These are phyloP conservation scores for Micromonas commoda DNA, from an alignment of 139 green algal genomes.

Conservation along the genomic window DNA sequence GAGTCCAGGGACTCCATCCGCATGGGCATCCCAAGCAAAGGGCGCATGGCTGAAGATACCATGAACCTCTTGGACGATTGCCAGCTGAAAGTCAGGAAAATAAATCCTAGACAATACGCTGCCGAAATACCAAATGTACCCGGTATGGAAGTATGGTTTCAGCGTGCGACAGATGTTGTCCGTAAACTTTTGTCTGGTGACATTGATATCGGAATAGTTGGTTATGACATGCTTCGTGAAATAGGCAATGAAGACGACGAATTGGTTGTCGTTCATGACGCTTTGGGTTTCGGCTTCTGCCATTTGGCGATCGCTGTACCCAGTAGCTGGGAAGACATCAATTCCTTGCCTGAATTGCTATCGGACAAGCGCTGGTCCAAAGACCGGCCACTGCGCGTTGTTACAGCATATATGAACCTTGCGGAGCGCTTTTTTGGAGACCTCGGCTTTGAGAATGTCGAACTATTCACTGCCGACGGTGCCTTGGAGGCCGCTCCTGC, in stretches of 20 bases:
- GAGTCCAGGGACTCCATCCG: conserved; percentile 36
- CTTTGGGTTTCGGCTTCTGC: conserved; percentile 86
- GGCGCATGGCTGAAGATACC: conserved; percentile 97
- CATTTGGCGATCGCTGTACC: conserved; percentile 79
- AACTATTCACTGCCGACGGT: conserved; percentile 45
- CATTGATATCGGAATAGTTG: conserved; percentile 95
- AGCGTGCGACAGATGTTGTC: conserved; percentile 90
- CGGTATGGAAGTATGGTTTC: conserved; percentile 95
- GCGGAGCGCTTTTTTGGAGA: conserved; percentile 72
- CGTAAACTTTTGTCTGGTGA: conserved; percentile 86
- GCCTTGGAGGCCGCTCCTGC: conserved; percentile 91
- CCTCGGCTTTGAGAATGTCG: conserved; percentile 79
- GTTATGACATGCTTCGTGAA: conserved; percentile 92
- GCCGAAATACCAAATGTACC: conserved; percentile 59
- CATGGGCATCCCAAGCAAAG: conserved; percentile 89
- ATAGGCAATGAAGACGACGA: conserved; percentile 52
- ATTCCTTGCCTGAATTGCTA: conserved; percentile 62
- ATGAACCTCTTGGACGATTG: conserved; percentile 81
- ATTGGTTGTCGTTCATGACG: conserved; percentile 84
- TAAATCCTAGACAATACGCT: conserved; percentile 96
- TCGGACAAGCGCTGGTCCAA: conserved; percentile 75
- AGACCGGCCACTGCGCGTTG: conserved; percentile 64
- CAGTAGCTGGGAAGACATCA: conserved; percentile 42
- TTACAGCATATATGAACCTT: conserved; percentile 69
- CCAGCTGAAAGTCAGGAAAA: conserved; percentile 88